These are phyloP conservation scores for Pseudocercospora eumusae DNA, from an alignment of 2,329 filamentous ascomycete genomes.

Conservation along the genomic window DNA sequence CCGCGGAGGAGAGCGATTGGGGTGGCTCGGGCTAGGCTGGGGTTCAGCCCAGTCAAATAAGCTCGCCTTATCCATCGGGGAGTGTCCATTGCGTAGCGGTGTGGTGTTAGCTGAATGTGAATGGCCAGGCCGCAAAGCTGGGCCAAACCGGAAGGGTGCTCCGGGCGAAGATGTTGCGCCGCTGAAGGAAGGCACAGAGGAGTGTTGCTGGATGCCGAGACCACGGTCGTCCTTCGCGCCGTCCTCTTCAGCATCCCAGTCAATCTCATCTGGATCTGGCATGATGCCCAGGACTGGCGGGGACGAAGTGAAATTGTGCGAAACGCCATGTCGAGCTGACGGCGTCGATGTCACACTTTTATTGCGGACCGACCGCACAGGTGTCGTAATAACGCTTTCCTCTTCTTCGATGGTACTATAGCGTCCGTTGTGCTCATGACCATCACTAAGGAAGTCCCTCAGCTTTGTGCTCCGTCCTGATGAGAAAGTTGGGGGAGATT, in stretches of 20 bases:
- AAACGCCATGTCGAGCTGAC: conserved; percentile 38
- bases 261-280: conserved; percentile 39
- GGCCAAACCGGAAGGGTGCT: conserved; percentile 32
- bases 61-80: conserved; percentile 54
- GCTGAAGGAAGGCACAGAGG: conserved; percentile 30
- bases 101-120: conserved; percentile 42
- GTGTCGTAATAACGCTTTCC: conserved; percentile 51
- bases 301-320: conserved; percentile 46
- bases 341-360: conserved; percentile 40
- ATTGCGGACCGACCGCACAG: conserved; percentile 47
- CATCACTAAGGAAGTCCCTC: conserved; percentile 52
- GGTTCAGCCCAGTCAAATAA: conserved; percentile 71
- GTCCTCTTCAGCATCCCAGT: conserved; percentile 42
- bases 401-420: conserved; percentile 54
- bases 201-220: conserved; percentile 39
- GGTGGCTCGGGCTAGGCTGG: conserved; percentile 61
- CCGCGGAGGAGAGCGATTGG: conserved; percentile 62
- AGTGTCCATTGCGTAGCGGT: conserved; percentile 41
- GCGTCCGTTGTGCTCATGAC: conserved; percentile 41
- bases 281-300: conserved; percentile 47
- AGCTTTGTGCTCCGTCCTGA: conserved; percentile 43
- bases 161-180: conserved; percentile 9
- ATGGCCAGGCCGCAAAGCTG: conserved; percentile 25
- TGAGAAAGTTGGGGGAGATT: conserved; percentile 55
- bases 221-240: conserved; percentile 36